Evolutionary conservation across 2,329 filamentous ascomycete genomes (phyloP).

Genomic region (Scedosporium boydii): DNA sequence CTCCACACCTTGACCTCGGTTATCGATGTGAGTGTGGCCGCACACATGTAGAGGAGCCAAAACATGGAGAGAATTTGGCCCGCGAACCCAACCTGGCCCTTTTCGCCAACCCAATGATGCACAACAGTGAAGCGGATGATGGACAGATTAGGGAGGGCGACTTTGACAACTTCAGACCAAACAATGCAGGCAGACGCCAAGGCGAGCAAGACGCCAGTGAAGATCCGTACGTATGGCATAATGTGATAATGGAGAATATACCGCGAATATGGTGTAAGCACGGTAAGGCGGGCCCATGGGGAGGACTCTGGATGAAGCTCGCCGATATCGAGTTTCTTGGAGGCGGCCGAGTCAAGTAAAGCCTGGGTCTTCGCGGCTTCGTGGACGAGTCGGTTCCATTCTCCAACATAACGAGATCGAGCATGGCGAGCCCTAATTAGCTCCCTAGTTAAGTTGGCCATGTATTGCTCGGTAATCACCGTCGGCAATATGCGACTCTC

Average conservation of each 20-base stretch:
- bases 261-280: conserved; percentile 73
- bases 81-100: conserved; percentile 71
- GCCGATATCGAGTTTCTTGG: conserved; percentile 70
- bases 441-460: conserved; percentile 80
- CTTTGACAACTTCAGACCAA: conserved; percentile 89
- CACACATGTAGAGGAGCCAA: conserved; percentile 96
- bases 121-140: conserved; percentile 57
- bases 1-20: conserved; percentile 97
- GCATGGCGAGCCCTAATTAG: conserved; percentile 75
- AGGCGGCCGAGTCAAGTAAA: conserved; percentile 74
- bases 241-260: conserved; percentile 69
- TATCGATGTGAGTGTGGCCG: conserved; percentile 77
- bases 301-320: conserved; percentile 44
- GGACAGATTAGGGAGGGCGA: conserved; percentile 67
- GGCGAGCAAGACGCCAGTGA: conserved; percentile 57
- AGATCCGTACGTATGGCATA: conserved; percentile 57
- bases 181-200: conserved; percentile 74
- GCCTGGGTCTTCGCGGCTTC: conserved; percentile 67
- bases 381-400: conserved; percentile 74
- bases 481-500: conserved; percentile 51
- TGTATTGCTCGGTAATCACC: conserved; percentile 84
- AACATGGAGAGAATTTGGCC: conserved; percentile 75
- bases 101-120: conserved; percentile 63
- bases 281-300: conserved; percentile 41
- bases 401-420: conserved; percentile 69